Percentiles rank a stretch among this genome's conserved stretches.
These are phyloP conservation scores for Protoeuglena noctilucae DNA, from an alignment of 139 green algal species.

Conservation along the genomic window DNA sequence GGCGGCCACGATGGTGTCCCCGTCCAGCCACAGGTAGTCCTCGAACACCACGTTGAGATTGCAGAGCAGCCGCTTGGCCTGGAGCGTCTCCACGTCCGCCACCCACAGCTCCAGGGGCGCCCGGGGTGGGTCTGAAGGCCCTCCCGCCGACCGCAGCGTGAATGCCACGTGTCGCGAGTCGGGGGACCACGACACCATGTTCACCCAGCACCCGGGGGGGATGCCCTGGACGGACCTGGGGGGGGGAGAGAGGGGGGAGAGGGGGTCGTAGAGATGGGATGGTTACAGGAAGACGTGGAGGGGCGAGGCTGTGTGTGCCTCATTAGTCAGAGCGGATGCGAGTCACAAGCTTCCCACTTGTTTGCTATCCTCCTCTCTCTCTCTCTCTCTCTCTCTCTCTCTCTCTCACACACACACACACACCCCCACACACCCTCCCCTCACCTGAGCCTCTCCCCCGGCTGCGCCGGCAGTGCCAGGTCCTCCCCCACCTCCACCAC, in stretches of 20 bases:
- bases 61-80: slow-evolving; percentile 32
- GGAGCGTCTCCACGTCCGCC: slow-evolving; percentile 44
- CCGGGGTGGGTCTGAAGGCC: slow-evolving; percentile 32
- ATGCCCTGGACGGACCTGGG: slow-evolving; percentile 45
- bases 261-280: too few species aligned
- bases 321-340: too few species aligned
- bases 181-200: slow-evolving; percentile 63
- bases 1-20: slow-evolving; percentile 54
- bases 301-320: too few species aligned
- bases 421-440: slow-evolving; percentile 1
- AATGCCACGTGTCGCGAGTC: slow-evolving; percentile 63
- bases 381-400: too few species aligned
- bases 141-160: slow-evolving; percentile 46
- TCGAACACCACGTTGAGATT: slow-evolving; percentile 1
- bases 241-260: too few species aligned
- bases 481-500: slow-evolving; percentile 21
- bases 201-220: slow-evolving; percentile 43
- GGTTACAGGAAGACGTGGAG: too few species aligned
- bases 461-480: slow-evolving; percentile 23
- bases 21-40: slow-evolving; percentile 62
- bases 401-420: too few species aligned
- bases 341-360: too few species aligned
- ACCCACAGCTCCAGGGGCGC: slow-evolving; percentile 72
- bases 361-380: too few species aligned
- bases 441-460: background rate